These are phyloP conservation scores for Nakazawaea pomicola DNA, from an alignment of 805 yeast species.

Conservation along the genomic window DNA sequence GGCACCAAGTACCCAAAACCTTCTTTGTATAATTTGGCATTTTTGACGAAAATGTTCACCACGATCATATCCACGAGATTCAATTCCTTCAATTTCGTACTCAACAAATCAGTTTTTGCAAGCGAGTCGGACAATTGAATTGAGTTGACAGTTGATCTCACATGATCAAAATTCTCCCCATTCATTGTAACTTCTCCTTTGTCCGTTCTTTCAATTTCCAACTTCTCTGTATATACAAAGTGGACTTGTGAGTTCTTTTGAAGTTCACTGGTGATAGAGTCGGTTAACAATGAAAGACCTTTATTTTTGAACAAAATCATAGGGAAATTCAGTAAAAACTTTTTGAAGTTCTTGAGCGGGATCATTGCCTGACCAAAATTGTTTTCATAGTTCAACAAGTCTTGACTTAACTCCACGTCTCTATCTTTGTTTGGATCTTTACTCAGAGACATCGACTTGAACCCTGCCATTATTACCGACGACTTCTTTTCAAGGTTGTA, in stretches of 20 bases:
- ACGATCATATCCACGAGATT: conserved; percentile 51
- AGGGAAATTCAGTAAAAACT: conserved; percentile 47
- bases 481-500: conserved; percentile 51
- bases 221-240: too few relatives aligned
- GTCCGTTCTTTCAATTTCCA: too few relatives aligned
- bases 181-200: conserved; percentile 1
- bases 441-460: conserved; percentile 28
- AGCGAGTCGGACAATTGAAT: conserved; percentile 32
- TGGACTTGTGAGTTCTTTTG: conserved; percentile 33
- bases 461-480: conserved; percentile 45
- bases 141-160: conserved; percentile 56
- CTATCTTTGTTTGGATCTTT: conserved; percentile 11
- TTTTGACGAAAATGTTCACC: conserved; percentile 62
- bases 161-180: conserved; percentile 39
- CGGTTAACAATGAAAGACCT: conserved; percentile 55
- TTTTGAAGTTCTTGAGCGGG: conserved; percentile 31
- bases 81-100: conserved; percentile 17
- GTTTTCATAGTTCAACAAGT: conserved; percentile 33
- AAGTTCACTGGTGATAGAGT: conserved; percentile 34
- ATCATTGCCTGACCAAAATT: conserved; percentile 32
- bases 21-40: conserved; percentile 31
- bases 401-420: conserved; percentile 19
- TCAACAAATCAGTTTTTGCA: conserved; percentile 11
- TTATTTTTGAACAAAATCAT: conserved; percentile 48
- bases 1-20: conserved; percentile 95